Base-by-base conservation (phyloP, 2,329 filamentous ascomycete genomes). In the Pseudogymnoascus sp. region DNA sequence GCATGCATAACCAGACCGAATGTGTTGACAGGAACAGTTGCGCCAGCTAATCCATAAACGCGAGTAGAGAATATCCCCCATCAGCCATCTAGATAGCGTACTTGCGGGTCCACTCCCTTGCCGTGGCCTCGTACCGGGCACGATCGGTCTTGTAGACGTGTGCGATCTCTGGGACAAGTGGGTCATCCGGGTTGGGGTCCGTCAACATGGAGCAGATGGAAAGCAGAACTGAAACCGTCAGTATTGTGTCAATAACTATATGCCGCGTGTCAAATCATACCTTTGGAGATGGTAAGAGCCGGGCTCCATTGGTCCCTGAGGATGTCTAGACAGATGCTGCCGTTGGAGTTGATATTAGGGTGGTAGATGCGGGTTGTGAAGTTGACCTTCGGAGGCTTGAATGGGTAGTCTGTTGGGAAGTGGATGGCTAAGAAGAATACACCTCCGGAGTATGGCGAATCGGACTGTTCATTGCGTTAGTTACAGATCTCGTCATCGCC, bases 131-230 rank as follows among this genome's bases (percentile, higher is more conserved):
- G 79, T 99, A 99, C 78, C 92, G 86, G 72, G 90, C 87, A 72
- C 92, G 90, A 79, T 99, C 95, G 69, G 93, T 97, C 88, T 99
- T 99, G 90, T 99, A 99, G 76, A 97, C 92, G 76, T 99, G 95
- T 73, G 95, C 95, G 74, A 99, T 99, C 82, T 99, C 95, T 68
- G 95, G 95, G 66, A 99, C 95, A 70, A 99, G 88, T 75, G 95
- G 95, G 79, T 99, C 95, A 78, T 99, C 95, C 69, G 95, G 95
- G 84, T 99, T 99, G 72, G 95, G 95, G 81, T 99, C 95, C 75
- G 95, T 99, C 78, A 99, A 84, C 95, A 99, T 97, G 62, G 95
- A 99, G 85, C 95, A 99, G 83, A 99, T 99, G 64, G 95, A 97
- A 69, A 99, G 86, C 28, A 99, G 85, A 64, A 99, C 95, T 97